Conservation (phyloP, 2,329 filamentous ascomycete genomes). For the Cyphellophora attinorum region DNA sequence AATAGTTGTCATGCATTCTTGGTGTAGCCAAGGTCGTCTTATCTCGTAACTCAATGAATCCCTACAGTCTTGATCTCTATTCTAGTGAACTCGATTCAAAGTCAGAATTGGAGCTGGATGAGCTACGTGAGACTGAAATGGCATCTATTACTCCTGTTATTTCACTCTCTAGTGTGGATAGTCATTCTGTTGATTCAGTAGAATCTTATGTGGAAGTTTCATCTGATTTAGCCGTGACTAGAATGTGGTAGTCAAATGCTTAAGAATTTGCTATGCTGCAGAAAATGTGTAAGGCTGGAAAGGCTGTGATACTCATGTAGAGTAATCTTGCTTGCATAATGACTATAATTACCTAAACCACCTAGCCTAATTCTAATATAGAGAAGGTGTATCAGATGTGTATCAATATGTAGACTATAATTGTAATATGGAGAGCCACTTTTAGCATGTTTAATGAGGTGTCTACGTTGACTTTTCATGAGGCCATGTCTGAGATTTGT, state of each 20-base stretch:
- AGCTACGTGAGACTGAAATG: too few species aligned
- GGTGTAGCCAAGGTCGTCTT: conserved; percentile 1
- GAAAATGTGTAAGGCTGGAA: background rate
- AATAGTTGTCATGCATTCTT: conserved; percentile 1
- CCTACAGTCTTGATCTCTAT: too few species aligned
- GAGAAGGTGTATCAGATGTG: background rate
- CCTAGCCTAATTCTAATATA: background rate
- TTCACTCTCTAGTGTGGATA: too few species aligned
- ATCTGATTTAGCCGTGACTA: conserved; percentile 1
- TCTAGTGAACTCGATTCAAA: too few species aligned
- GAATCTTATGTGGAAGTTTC: too few species aligned
- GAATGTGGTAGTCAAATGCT: background rate
- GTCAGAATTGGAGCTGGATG: too few species aligned
- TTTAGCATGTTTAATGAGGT: background rate
- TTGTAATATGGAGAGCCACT: background rate
- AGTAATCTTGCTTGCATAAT: conserved; percentile 1
- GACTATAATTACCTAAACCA: background rate
- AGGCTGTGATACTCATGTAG: background rate
- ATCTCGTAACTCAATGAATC: conserved; percentile 1
- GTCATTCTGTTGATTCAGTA: too few species aligned
- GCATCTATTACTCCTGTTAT: too few species aligned
- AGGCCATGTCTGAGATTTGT: background rate
- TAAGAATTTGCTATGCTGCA: conserved; percentile 1
- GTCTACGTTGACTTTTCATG: background rate
- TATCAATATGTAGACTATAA: background rate